Evolutionary conservation across 345 rosid species (phyloP), one percentile per base, ranked within the genome.

Genomic region (Murraya koenigii): DNA sequence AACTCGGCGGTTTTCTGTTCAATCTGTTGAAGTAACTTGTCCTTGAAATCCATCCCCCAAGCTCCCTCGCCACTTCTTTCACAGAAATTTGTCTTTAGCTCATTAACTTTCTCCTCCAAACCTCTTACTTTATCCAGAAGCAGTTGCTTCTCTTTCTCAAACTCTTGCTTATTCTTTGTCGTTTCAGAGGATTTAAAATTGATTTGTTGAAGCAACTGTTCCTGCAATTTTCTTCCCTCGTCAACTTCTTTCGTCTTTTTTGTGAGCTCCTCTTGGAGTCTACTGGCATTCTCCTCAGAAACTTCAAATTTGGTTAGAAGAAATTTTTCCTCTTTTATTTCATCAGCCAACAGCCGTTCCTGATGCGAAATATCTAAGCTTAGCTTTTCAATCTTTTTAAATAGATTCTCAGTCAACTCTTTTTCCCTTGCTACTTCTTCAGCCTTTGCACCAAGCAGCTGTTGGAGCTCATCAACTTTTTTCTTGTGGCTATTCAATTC

Each of bases 1-100:
- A 93, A 79, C 64, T 87, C 88, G 23, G 84, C 62, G 64, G 85
- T 71, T 75, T 80, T 91, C 61, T 68, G 79, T 52, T 89, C 79
- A 77, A 82, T 80, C 83, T 83, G 75, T 75, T 80, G 73, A 80
- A 82, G 87, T 61, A 89, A 78, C 66, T 85, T 67, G 49, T 86
- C 86, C 52, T 79, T 54, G 33, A 69, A 75, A 75, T 82, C 85
- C 61, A 82, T 84, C 61, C 75, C 82, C 56, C 75, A 80, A 74
- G 26, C 77, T 32, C 32, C 77, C 64, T 79, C 76, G 77, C 80
- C 67, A 71, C 79, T 71, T 61, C 78, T 79, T 44, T 82, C 75
- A 68, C 39, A 71, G 52, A 58, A 82, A 81, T 79, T 75, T 25
- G 49, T 66, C 80, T 79, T 88, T 72, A 80, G 85, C 64, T 82